Evolutionary conservation across 257 asterid species (phyloP).

Genomic region (Solanum chiquidenum): DNA sequence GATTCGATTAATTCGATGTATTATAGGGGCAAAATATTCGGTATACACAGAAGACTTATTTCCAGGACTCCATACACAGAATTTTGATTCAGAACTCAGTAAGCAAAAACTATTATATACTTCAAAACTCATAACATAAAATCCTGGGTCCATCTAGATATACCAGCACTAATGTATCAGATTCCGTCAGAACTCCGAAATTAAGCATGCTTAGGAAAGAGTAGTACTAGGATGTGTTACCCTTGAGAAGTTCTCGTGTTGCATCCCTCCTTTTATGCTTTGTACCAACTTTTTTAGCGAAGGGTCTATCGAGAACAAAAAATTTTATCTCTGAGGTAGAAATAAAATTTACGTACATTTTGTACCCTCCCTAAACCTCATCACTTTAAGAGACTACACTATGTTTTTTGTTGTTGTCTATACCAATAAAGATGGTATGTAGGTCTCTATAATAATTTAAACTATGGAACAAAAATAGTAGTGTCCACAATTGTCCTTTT

Average conservation of each 20-base stretch:
- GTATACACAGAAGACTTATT: not conserved
- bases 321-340: rapidly evolving
- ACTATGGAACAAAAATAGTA: not conserved
- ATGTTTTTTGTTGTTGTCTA: not conserved
- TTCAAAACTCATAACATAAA: not conserved
- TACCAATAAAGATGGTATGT: not conserved
- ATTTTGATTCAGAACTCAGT: not conserved
- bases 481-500: not conserved
- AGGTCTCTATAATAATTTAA: not conserved
- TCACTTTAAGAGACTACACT: not conserved
- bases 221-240: not conserved
- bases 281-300: not conserved
- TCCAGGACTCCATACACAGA: rapidly evolving
- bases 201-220: too few relatives aligned
- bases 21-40: not conserved
- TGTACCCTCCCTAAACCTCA: not conserved
- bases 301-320: not conserved
- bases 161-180: not conserved
- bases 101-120: not conserved
- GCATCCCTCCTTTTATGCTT: not conserved
- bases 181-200: rapidly evolving
- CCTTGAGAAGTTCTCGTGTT: not conserved
- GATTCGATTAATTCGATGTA: not conserved
- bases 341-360: not conserved
- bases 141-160: not conserved